A percentile compares a stretch with the other conserved stretches of the same genome.
Conservation (phyloP, 805 yeast species). For the Clavispora santaluciae region DNA sequence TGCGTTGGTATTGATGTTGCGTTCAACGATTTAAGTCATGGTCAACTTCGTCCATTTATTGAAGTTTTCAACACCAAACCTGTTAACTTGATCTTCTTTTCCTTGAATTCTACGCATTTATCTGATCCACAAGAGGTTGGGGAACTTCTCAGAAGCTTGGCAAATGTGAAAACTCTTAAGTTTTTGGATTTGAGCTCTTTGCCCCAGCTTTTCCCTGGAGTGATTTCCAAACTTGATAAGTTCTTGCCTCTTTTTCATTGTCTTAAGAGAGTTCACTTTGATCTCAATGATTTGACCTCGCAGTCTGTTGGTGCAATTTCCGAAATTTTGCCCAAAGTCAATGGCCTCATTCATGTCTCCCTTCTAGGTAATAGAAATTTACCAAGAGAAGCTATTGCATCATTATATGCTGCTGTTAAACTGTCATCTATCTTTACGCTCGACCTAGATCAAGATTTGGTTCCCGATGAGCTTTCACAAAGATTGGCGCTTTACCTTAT, state of each 20-base stretch:
- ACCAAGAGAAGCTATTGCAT: conserved; percentile 40
- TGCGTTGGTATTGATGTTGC: conserved; percentile 56
- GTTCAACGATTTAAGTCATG: conserved; percentile 46
- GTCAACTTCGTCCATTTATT: conserved; percentile 44
- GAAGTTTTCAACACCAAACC: conserved; percentile 33
- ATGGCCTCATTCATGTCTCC: conserved; percentile 49
- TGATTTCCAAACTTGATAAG: conserved; percentile 41
- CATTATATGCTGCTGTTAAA: conserved; percentile 49
- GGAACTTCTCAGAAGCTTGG: conserved; percentile 33
- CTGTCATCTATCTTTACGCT: conserved; percentile 45
- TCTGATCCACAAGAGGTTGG: conserved; percentile 35
- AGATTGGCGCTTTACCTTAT: conserved; percentile 52
- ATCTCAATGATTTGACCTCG: conserved; percentile 45
- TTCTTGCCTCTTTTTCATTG: conserved; percentile 42
- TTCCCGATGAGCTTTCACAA: conserved; percentile 48
- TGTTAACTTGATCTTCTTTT: conserved; percentile 43
- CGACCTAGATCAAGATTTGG: conserved; percentile 50
- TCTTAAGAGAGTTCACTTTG: conserved; percentile 50
- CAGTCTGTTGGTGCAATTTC: conserved; percentile 46
- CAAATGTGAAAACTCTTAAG: conserved; percentile 36
- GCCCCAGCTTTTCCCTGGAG: conserved; percentile 48
- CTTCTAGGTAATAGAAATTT: conserved; percentile 48
- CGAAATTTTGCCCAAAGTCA: conserved; percentile 43
- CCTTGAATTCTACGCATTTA: conserved; percentile 49
- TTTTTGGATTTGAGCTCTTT: conserved; percentile 52